phyloP scores from a whole-genome alignment of 2,329 filamentous ascomycete species.

The Grosmannia penicillata region DNA sequence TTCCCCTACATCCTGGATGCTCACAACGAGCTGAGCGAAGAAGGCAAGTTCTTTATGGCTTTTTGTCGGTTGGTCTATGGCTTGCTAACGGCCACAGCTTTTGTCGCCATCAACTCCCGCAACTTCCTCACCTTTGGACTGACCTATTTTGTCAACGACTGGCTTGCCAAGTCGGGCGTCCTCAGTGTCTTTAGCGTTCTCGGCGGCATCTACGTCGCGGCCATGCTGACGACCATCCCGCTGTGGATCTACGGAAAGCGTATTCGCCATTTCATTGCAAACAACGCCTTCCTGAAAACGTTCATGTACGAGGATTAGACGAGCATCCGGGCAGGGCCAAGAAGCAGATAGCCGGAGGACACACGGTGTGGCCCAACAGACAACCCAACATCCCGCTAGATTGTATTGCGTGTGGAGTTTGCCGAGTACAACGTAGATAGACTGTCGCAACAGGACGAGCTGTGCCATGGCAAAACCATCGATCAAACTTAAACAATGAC shows the following conservation, averaged over 20 bases:
- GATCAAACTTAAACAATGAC: no score
- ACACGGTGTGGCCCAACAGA: no score
- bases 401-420: no score
- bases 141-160: constrained; percentile 27
- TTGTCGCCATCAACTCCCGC: constrained; percentile 34
- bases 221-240: constrained; percentile 29
- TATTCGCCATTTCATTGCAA: constrained; percentile 25
- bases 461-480: no score
- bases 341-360: no score
- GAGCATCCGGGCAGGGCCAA: no score
- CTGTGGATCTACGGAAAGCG: constrained; percentile 34
- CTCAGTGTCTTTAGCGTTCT: constrained; percentile 23
- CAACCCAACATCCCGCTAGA: no score
- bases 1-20: constrained; percentile 36
- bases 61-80: background rate
- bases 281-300: constrained; percentile 19
- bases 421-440: no score
- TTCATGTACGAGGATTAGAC: constrained; percentile 16
- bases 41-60: constrained; percentile 13
- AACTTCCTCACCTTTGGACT: constrained; percentile 31
- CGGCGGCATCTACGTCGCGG: constrained; percentile 24
- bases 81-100: constrained; percentile 15
- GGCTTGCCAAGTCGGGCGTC: constrained; percentile 20
- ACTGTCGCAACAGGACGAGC: no score
- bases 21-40: constrained; percentile 25